Evolutionary conservation across 352 stramenopile genomes (phyloP).

Genomic region (Pythium oligandrum): DNA sequence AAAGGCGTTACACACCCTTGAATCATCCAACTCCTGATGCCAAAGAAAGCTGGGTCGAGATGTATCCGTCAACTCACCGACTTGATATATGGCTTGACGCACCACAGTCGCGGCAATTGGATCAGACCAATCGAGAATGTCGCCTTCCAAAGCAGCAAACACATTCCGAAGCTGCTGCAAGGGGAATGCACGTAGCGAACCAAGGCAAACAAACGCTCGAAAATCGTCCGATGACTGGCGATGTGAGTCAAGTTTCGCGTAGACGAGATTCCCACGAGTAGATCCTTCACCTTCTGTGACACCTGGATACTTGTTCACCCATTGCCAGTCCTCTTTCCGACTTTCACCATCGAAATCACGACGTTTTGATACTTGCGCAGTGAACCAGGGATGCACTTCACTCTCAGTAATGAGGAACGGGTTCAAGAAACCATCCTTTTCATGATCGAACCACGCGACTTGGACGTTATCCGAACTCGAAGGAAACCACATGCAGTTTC

Average conservation of each 20-base stretch:
- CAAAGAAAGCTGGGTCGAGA: slow-evolving; percentile 19
- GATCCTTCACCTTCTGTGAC: background rate
- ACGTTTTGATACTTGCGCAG: background rate
- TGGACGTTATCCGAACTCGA: background rate
- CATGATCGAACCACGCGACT: background rate
- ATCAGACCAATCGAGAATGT: slow-evolving; percentile 39
- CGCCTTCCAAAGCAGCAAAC: slow-evolving; percentile 29
- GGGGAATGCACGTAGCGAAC: slow-evolving; percentile 39
- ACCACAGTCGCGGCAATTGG: slow-evolving; percentile 29
- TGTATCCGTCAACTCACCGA: slow-evolving; percentile 32
- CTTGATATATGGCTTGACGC: slow-evolving; percentile 41
- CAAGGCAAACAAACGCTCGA: slow-evolving; percentile 25
- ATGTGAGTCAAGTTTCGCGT: slow-evolving; percentile 25
- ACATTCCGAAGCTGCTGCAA: slow-evolving; percentile 50
- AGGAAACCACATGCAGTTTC: background rate
- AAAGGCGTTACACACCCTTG: slow-evolving; percentile 4
- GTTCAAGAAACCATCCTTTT: background rate
- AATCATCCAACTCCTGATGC: slow-evolving; percentile 37
- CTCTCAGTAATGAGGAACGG: background rate
- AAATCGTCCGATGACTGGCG: slow-evolving; percentile 20
- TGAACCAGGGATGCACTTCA: background rate
- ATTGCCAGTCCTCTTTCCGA: slow-evolving; percentile 20
- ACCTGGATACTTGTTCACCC: slow-evolving; percentile 39
- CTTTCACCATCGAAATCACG: background rate
- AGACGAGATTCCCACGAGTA: slow-evolving; percentile 40